phyloP scores from a whole-genome alignment of 768 basidiomycete genomes.

The Boletales sp. region DNA sequence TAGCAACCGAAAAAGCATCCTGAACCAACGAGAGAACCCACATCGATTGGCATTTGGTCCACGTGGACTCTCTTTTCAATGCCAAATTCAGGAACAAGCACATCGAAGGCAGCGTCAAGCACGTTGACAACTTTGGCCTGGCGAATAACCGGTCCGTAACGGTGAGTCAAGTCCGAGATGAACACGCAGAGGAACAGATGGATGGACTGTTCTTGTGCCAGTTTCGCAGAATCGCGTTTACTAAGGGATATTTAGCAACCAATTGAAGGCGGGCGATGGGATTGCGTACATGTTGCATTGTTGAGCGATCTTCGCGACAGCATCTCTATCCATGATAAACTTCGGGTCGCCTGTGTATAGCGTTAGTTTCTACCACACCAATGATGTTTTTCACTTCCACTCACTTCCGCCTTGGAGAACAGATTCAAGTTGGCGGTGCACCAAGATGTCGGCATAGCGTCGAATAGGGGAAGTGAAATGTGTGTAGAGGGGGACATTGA shows the following conservation, averaged over 20 bases:
- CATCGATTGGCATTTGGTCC: conserved; percentile 98
- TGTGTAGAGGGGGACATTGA: conserved; percentile 89
- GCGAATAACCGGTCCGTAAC: conserved; percentile 93
- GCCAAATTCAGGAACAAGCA: conserved; percentile 93
- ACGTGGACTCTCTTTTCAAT: conserved; percentile 99
- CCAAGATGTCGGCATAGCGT: conserved; percentile 90
- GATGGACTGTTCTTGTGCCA: conserved; percentile 95
- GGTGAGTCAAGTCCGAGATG: conserved; percentile 89
- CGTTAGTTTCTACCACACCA: conserved; percentile 2
- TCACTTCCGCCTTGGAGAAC: conserved; percentile 69
- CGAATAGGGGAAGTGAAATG: conserved; percentile 93
- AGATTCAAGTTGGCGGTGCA: conserved; percentile 94
- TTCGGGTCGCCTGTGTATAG: conserved; percentile 61
- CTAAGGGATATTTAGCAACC: conserved; percentile 35
- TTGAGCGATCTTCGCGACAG: conserved; percentile 95
- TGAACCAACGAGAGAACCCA: conserved; percentile 35
- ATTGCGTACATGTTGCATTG: conserved; percentile 89
- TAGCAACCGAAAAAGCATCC: conserved; percentile 4
- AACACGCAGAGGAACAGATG: conserved; percentile 95
- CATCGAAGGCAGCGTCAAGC: conserved; percentile 97
- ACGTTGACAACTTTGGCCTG: conserved; percentile 95
- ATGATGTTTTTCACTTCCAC: conserved; percentile 16
- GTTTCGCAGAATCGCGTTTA: conserved; percentile 84
- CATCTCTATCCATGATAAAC: conserved; percentile 97
- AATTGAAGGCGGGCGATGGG: neutral